Conservation (phyloP, 2,329 filamentous ascomycete species). For the Thyridium curvatum region DNA sequence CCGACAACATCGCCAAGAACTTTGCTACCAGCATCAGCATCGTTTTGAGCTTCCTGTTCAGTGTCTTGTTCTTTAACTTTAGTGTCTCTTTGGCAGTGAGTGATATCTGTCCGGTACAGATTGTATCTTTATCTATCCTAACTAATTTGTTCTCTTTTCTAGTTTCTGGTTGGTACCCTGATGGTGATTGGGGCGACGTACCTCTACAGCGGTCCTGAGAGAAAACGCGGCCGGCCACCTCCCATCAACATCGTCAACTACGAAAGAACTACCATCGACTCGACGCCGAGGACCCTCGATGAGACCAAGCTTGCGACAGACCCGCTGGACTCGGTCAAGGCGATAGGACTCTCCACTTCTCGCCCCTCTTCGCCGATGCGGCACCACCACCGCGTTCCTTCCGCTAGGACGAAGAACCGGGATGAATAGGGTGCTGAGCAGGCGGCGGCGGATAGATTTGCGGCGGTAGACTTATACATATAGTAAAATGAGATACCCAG, state of each 20-base stretch:
- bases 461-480: too few species aligned
- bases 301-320: slow-evolving; percentile 27
- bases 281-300: slow-evolving; percentile 30
- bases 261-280: slow-evolving; percentile 65
- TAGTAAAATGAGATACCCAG: too few species aligned
- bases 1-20: slow-evolving; percentile 88
- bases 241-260: slow-evolving; percentile 66
- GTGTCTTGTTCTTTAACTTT: slow-evolving; percentile 80
- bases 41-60: slow-evolving; percentile 77
- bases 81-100: slow-evolving; percentile 65
- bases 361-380: slow-evolving; percentile 38
- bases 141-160: slow-evolving; percentile 1
- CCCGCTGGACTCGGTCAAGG: slow-evolving; percentile 30
- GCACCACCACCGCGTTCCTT: slow-evolving; percentile 25
- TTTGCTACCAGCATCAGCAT: slow-evolving; percentile 92
- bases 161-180: slow-evolving; percentile 79
- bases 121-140: not conserved
- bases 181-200: slow-evolving; percentile 79
- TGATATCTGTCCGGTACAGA: slow-evolving; percentile 8
- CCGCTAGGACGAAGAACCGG: slow-evolving; percentile 27
- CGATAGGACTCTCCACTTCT: slow-evolving; percentile 35
- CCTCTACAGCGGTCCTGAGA: slow-evolving; percentile 68
- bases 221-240: slow-evolving; percentile 52
- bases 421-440: slow-evolving; percentile 28
- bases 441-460: too few species aligned